Percentiles rank a stretch among this genome's conserved stretches.
These are phyloP conservation scores for Groenewaldozyma sp. DNA, from an alignment of 1,139 yeast genomes.

Conservation along the genomic window DNA sequence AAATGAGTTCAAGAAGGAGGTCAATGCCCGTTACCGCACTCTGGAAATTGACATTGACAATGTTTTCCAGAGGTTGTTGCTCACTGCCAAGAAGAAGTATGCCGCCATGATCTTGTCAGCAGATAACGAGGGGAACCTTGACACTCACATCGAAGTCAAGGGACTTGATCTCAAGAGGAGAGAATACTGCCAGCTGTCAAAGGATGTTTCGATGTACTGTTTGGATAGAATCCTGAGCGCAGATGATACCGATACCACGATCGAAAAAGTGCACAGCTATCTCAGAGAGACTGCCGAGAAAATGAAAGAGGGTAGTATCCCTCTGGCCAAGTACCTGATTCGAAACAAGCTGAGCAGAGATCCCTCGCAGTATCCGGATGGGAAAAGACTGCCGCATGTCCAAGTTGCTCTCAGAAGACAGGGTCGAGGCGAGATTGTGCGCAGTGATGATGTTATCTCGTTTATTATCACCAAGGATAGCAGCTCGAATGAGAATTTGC, in stretches of 20 bases:
- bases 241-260: conserved; percentile 67
- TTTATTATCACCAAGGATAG: conserved; percentile 58
- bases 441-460: conserved; percentile 85
- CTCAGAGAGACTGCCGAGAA: conserved; percentile 52
- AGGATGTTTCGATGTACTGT: conserved; percentile 73
- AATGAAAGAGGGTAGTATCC: conserved; percentile 52
- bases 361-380: conserved; percentile 35
- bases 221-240: conserved; percentile 65
- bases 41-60: conserved; percentile 95
- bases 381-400: conserved; percentile 80
- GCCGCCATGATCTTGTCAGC: conserved; percentile 65
- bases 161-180: conserved; percentile 97
- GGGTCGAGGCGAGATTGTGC: conserved; percentile 71
- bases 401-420: conserved; percentile 81
- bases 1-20: conserved; percentile 69
- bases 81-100: conserved; percentile 96
- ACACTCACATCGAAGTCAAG: conserved; percentile 69
- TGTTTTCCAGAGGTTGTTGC: conserved; percentile 71
- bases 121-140: conserved; percentile 40
- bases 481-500: conserved; percentile 16
- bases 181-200: conserved; percentile 88
- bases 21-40: conserved; percentile 78
- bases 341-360: conserved; percentile 34
- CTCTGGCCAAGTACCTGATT: conserved; percentile 47
- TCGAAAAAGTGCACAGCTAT: conserved; percentile 63